Evolutionary conservation across 2,329 filamentous ascomycete genomes (phyloP), one percentile per base, ranked within the genome.

Genomic region (Penicillium hesseltinei): DNA sequence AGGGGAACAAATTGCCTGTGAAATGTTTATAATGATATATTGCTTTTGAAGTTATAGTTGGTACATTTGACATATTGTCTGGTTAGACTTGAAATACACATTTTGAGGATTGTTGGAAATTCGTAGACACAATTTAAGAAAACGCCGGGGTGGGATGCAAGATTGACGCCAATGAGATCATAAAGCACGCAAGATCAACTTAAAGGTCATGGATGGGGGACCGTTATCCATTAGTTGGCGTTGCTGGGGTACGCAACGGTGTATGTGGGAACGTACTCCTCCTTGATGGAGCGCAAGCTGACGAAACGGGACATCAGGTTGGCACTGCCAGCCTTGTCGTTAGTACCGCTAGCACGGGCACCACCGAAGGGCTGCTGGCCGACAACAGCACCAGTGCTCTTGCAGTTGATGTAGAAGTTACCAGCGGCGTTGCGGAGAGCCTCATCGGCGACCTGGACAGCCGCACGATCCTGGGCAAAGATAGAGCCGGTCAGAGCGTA

Each of bases 311-410:
- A 81, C 65, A 90, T 73, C 61, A 89, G 73, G 73, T 85, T 86
- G 64, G 80, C 74, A 68, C 85, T 88, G 36, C 87, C 87, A 17
- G 87, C 86, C 81, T 90, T 90, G 75, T 90, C 88, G 71, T 90
- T 89, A 23, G 87, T 90, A 27, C 87, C 87, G 60, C 84, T 87
- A 7, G 85, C 86, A 62, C 88, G 79, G 13, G 85, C 82, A 52
- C 87, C 87, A 23, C 87, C 87, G 70, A 90, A 90, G 4, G 87
- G 84, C 77, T 90, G 87, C 77, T 90, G 88, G 15, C 86, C 87
- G 8, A 89, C 87, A 25, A 90, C 86, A 17, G 87, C 87, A 39
- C 87, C 88, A 2, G 87, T 90, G 73, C 84, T 77, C 68, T 78
- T 77, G 66, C 70, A 75, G 66, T 78, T 77, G 58, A 77, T 72